Percentiles rank a stretch among this genome's conserved stretches.
phyloP scores from a whole-genome alignment of 2,329 filamentous ascomycete species.

The Fusarium sp. region DNA sequence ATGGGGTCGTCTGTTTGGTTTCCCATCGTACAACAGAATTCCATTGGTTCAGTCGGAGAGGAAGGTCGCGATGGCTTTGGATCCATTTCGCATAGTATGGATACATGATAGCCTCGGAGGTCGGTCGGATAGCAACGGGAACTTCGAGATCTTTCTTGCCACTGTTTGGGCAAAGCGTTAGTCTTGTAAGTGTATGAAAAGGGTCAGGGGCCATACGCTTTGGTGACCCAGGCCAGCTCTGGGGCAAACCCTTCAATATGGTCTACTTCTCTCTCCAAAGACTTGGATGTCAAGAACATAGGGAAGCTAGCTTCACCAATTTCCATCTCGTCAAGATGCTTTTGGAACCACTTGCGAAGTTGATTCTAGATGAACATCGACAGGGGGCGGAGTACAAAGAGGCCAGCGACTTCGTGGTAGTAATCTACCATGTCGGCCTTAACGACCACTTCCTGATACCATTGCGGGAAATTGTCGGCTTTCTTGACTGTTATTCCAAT shows the following conservation, averaged over 20 bases:
- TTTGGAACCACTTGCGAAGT: conserved; percentile 77
- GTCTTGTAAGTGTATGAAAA: background rate
- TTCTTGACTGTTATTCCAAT: conserved; percentile 93
- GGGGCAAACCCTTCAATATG: conserved; percentile 99
- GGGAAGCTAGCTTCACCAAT: conserved; percentile 98
- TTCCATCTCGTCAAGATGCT: conserved; percentile 88
- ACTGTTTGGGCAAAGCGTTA: conserved; percentile 60
- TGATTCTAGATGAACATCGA: conserved; percentile 78
- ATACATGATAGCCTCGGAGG: conserved; percentile 89
- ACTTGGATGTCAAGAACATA: conserved; percentile 95
- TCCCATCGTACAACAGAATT: conserved; percentile 95
- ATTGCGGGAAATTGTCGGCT: conserved; percentile 88
- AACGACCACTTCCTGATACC: conserved; percentile 98
- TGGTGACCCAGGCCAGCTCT: conserved; percentile 90
- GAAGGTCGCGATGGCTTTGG: conserved; percentile 93
- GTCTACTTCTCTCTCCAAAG: conserved; percentile 89
- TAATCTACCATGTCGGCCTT: conserved; percentile 99
- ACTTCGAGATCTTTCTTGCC: conserved; percentile 94
- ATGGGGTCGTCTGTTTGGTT: conserved; percentile 91
- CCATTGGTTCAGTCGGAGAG: conserved; percentile 97
- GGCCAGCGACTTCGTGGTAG: conserved; percentile 92
- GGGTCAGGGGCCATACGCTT: conserved; percentile 70
- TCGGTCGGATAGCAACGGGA: conserved; percentile 77
- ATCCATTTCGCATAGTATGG: conserved; percentile 98
- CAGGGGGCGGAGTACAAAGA: conserved; percentile 88